phyloP scores from a whole-genome alignment of 441 rosid species.

The Dalechampia spathulata region DNA sequence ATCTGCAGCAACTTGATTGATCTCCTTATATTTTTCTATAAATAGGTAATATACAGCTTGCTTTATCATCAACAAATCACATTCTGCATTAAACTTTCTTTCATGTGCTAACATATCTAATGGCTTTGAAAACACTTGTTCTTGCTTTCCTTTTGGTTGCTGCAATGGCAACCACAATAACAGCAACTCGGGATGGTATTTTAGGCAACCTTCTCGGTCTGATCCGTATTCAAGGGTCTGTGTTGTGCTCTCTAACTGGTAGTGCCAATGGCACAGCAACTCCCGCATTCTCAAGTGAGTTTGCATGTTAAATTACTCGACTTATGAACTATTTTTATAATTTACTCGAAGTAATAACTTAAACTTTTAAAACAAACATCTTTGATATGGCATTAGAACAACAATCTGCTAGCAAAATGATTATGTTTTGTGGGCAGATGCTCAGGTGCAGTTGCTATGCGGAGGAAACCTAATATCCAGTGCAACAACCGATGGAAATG shows the following conservation, averaged over 20 bases:
- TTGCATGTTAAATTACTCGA: too few species aligned
- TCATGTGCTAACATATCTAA: too few species aligned
- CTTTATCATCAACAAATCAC: not conserved
- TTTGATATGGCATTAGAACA: too few species aligned
- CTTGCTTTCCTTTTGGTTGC: slow-evolving; percentile 18
- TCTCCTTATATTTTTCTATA: slow-evolving; percentile 15
- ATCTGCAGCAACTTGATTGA: slow-evolving; percentile 23
- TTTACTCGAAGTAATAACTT: too few species aligned
- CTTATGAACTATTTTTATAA: too few species aligned
- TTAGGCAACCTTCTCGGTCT: slow-evolving; percentile 22
- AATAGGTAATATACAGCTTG: not conserved
- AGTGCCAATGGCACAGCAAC: slow-evolving; percentile 26
- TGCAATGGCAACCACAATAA: slow-evolving; percentile 13
- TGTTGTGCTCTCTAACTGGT: slow-evolving; percentile 32
- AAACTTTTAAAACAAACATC: too few species aligned
- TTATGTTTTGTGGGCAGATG: slow-evolving; percentile 22
- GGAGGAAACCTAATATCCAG: slow-evolving; percentile 28
- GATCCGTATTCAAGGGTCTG: slow-evolving; percentile 31
- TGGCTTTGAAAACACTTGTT: slow-evolving; percentile 28
- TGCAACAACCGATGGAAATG: slow-evolving; percentile 28
- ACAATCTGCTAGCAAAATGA: not conserved
- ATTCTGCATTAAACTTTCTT: not conserved
- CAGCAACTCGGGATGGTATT: slow-evolving; percentile 33
- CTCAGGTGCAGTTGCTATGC: slow-evolving; percentile 33
- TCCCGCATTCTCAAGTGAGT: slow-evolving; percentile 38